phyloP scores from a whole-genome alignment of 495 filamentous ascomycete species.

The Penicillium soppii region DNA sequence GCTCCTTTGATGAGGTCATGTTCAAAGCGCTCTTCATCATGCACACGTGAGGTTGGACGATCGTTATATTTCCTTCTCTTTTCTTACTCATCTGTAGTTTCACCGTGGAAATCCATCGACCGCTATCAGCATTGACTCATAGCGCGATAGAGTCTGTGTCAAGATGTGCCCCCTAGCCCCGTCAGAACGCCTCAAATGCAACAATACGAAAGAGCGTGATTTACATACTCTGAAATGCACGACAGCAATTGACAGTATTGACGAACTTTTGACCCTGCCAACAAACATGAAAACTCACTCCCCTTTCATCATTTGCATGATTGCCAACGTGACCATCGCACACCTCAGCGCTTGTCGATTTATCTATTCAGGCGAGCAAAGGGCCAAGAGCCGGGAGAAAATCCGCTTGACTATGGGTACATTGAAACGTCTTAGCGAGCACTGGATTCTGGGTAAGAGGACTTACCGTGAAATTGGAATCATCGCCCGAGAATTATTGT shows the following conservation, averaged over 20 bases:
- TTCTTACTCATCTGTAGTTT: slow-evolving; percentile 6
- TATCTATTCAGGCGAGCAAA: slow-evolving; percentile 8
- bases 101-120: slow-evolving; percentile 21
- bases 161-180: slow-evolving; percentile 14
- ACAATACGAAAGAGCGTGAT: slow-evolving; percentile 8
- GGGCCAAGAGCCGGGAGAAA: slow-evolving; percentile 13
- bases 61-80: not conserved
- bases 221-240: slow-evolving; percentile 20
- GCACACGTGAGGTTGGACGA: slow-evolving; percentile 7
- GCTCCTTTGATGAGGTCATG: slow-evolving; percentile 21
- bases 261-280: slow-evolving; percentile 18
- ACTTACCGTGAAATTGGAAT: slow-evolving; percentile 21
- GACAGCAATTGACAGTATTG: slow-evolving; percentile 15
- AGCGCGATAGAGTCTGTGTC: slow-evolving; percentile 17
- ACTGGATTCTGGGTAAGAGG: slow-evolving; percentile 17
- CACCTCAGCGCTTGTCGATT: slow-evolving; percentile 21
- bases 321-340: slow-evolving; percentile 22
- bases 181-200: slow-evolving; percentile 8
- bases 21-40: slow-evolving; percentile 24
- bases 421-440: slow-evolving; percentile 18
- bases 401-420: slow-evolving; percentile 21
- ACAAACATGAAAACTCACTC: slow-evolving; percentile 17
- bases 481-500: slow-evolving; percentile 19
- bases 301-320: slow-evolving; percentile 26
- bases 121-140: slow-evolving; percentile 13